phyloP scores from a whole-genome alignment of 2,329 filamentous ascomycete genomes.

The Cladosporium halotolerans region DNA sequence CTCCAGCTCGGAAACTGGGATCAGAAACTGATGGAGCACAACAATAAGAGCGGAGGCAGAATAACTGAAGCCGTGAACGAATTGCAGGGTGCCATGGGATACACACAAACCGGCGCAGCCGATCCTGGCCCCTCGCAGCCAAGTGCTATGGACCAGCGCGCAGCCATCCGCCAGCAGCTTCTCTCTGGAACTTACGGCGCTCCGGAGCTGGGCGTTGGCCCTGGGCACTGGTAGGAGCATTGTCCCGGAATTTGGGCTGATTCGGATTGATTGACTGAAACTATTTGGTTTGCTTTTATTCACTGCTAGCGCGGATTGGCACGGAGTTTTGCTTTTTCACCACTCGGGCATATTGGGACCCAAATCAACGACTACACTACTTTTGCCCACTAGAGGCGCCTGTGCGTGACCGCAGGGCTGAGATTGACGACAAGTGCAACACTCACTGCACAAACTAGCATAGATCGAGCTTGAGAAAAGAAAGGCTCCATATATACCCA shows the following conservation, averaged over 20 bases:
- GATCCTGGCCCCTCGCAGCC: constrained; percentile 17
- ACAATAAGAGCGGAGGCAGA: constrained; percentile 76
- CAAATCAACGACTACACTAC: not conserved
- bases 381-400: not conserved
- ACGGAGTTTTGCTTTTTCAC: not conserved
- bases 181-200: constrained; percentile 40
- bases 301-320: not conserved
- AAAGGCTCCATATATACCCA: constrained; percentile 8
- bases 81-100: constrained; percentile 67
- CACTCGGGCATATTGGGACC: not conserved
- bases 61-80: constrained; percentile 74
- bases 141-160: constrained; percentile 30
- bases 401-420: not conserved
- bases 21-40: constrained; percentile 77
- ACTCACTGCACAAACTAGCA: not conserved
- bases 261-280: too few relatives aligned
- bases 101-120: constrained; percentile 55
- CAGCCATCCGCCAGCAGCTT: constrained; percentile 46
- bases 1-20: constrained; percentile 91
- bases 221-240: constrained; percentile 31
- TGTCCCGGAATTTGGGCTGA: not conserved
- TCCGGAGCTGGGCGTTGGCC: constrained; percentile 51
- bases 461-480: constrained; percentile 9
- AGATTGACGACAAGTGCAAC: constrained; percentile 3
- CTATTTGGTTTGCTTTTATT: not conserved